Evolutionary conservation across 192 early-diverging fungal genomes (phyloP), one percentile per base, ranked within the genome.

Genomic region (Entophlyctis luteolus): DNA sequence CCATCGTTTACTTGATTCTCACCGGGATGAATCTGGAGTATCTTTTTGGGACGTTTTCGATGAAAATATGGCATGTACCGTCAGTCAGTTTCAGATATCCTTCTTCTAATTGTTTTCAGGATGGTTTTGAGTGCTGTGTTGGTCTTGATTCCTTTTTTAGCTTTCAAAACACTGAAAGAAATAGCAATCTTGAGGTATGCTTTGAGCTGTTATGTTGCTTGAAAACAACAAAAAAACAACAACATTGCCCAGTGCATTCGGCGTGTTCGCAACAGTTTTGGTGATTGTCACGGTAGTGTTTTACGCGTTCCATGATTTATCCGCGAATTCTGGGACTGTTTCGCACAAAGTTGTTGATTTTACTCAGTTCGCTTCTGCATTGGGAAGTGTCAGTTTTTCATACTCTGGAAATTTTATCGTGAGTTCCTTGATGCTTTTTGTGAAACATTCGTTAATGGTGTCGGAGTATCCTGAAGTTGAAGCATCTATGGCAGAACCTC

Each of bases 311-410:
- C 49, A 69, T 46, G 76, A 86, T 2, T 65, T 80, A 37, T 42
- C 70, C 20, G 74, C 76, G 29, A 77, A 84, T 52, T 22, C 57
- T 25, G 59, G 80, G 49, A 59, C 62, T 32, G 83, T 92, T 12
- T 82, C 86, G 29, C 84, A 77, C 57, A 70, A 75, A 31, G 28
- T 37, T 18, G 37, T 74, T 10, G 72, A 77, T 27, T 54, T 84
- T 50, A 73, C 77, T n/a, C 84, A 84, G 55, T 81, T 94, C 48
- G 90, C 91, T 25, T 82, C 84, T 4, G 87, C 90, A 0, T 62
- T 94, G 4, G 88, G 88, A 1, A 89, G 89, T 0, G 88, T 94
- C 67, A 85, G 85, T 16, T 92, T 94, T 75, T 87, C 86, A 69
- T 94, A 86, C 62, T 82, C 88, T n/a, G 91, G 91, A 42, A 90